Base-by-base conservation (phyloP, 2,329 filamentous ascomycete genomes). In the Alternaria metachromatica region DNA sequence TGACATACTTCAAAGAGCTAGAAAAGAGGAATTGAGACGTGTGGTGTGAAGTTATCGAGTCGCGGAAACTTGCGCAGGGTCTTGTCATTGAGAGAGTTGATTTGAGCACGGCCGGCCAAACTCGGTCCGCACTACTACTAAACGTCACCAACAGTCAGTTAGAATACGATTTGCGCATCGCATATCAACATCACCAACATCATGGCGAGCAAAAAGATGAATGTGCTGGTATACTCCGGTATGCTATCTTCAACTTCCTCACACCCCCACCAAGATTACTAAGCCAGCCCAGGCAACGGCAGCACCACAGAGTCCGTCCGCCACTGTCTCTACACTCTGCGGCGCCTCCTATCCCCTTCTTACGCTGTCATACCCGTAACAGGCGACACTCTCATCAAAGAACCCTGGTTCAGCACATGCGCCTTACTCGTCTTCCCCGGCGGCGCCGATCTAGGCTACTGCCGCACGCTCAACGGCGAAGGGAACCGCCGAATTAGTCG, bases 161-260 rank as follows among this genome's bases (percentile, higher is more conserved):
- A 41, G 37, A 15, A 41, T 41, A 18, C 37, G 9, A 41, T 2
- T 18, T 0, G n/a, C 37, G 18, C n/a, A 61, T 41, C 26, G 33
- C 25, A 49, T 28, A 7, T 7, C 10, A 7, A 11, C 7, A 11
- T 13, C 46, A 5, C 13, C 18, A 45, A 23, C 58, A 70, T 18
- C 55, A 93, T 95, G 89, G 83, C 88, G 9, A 82, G 86, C 26
- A 88, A 88, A 76, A 90, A 89, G 77, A 87, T 97, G 83, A 98
- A 99, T 78, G 90, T 99, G 60, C 87, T 98, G 69, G 93, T 99
- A 56, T 98, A 98, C 77, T 92, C 93, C 72, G 94, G 93, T 94
- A 84, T 76, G 79, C 28, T 20, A 10, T 23, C 20, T 23, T 2
- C 11, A 12, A 11, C 10, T 13, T 20, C 10, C 48, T 13, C 26